Percentiles rank a stretch among this genome's conserved stretches.
Conservation (phyloP, 1,284 basidiomycete species). For the Malassezia brasiliensis region DNA sequence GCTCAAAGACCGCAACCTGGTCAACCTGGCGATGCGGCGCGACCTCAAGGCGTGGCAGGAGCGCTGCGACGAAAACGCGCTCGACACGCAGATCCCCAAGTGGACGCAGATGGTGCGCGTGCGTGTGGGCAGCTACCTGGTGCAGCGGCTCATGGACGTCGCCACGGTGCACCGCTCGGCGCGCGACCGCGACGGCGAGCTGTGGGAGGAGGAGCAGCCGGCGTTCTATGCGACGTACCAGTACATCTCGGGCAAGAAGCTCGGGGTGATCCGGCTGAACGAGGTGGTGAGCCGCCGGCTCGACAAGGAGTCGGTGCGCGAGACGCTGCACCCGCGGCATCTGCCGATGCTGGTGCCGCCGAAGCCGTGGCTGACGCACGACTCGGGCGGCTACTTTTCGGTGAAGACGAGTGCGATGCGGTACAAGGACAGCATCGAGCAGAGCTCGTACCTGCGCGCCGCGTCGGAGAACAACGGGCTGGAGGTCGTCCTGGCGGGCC, state of each 20-base stretch:
- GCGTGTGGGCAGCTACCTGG: conserved; percentile 70
- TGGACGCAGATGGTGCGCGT: conserved; percentile 66
- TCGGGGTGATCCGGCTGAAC: conserved; percentile 83
- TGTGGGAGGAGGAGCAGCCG: conserved; percentile 63
- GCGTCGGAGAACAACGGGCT: conserved; percentile 68
- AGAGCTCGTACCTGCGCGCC: conserved; percentile 66
- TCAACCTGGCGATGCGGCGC: conserved; percentile 31
- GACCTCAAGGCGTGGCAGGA: conserved; percentile 46
- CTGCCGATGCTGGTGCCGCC: conserved; percentile 91
- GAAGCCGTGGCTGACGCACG: conserved; percentile 69
- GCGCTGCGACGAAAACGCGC: conserved; percentile 55
- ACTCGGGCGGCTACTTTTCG: conserved; percentile 71
- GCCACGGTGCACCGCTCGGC: conserved; percentile 63
- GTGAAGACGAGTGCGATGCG: conserved; percentile 58
- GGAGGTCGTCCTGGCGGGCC: conserved; percentile 73
- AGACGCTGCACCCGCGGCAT: conserved; percentile 79
- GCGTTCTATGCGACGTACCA: conserved; percentile 90
- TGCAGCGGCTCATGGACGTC: conserved; percentile 72
- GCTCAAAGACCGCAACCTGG: conserved; percentile 25
- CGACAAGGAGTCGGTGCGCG: conserved; percentile 65
- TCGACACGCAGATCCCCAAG: conserved; percentile 58
- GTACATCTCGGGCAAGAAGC: conserved; percentile 79
- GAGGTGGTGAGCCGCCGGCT: conserved; percentile 67
- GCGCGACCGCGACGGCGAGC: conserved; percentile 33
- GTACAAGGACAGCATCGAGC: conserved; percentile 82